Percentiles rank a stretch among this genome's conserved stretches.
These are phyloP conservation scores for Alternaria arborescens DNA, from an alignment of 2,329 filamentous ascomycete genomes.

Conservation along the genomic window DNA sequence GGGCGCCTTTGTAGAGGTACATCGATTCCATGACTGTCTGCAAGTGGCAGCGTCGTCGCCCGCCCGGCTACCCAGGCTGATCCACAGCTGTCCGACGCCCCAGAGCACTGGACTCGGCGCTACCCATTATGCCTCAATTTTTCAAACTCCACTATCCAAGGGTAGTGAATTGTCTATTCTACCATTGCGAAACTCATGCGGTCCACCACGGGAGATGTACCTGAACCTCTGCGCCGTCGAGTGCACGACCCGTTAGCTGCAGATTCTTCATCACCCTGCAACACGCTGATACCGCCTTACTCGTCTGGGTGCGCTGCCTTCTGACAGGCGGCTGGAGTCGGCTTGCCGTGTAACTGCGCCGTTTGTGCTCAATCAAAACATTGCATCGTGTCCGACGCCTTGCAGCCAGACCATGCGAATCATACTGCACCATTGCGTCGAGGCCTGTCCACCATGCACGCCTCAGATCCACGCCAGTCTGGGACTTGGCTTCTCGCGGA, in stretches of 20 bases:
- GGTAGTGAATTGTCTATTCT: constrained; percentile 5
- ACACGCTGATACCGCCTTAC: constrained; percentile 12
- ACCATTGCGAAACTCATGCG: constrained; percentile 10
- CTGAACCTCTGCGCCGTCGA: constrained; percentile 34
- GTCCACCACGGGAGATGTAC: constrained; percentile 42
- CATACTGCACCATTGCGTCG: constrained; percentile 30
- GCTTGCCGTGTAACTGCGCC: constrained; percentile 37
- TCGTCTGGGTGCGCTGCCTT: constrained; percentile 1
- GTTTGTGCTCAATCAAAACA: constrained; percentile 41
- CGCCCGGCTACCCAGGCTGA: constrained; percentile 14
- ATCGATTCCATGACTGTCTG: constrained; percentile 14
- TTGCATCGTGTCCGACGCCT: constrained; percentile 27
- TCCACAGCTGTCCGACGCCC: constrained; percentile 14
- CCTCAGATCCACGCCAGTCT: constrained; percentile 23
- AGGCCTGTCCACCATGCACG: constrained; percentile 30
- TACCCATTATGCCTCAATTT: constrained; percentile 9
- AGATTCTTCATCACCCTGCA: constrained; percentile 25
- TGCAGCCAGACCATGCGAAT: constrained; percentile 31
- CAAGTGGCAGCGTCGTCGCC: not conserved
- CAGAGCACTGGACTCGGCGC: constrained; percentile 14
- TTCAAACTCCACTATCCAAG: not conserved
- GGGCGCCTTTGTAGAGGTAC: constrained; percentile 32
- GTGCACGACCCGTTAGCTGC: constrained; percentile 34
- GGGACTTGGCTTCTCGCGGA: constrained; percentile 21
- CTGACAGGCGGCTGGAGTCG: constrained; percentile 36